These are phyloP conservation scores for Pseudocercospora crystallina DNA, from an alignment of 2,329 filamentous ascomycete species.

Conservation along the genomic window DNA sequence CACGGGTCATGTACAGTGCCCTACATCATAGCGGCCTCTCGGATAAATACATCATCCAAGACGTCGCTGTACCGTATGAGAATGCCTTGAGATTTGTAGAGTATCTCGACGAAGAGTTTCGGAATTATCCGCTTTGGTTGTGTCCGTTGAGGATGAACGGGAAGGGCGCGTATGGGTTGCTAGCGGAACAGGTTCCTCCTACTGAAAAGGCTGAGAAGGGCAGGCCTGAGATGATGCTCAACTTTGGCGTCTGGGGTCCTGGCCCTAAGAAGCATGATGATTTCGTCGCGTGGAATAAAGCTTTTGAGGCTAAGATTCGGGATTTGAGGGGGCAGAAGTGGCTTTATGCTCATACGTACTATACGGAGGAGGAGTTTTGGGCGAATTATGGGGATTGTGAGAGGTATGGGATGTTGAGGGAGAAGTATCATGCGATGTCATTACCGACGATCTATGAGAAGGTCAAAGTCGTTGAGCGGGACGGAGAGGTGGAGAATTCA, in stretches of 20 bases:
- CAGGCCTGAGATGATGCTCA: slow-evolving; percentile 35
- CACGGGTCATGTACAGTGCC: slow-evolving; percentile 62
- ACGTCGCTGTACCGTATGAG: slow-evolving; percentile 58
- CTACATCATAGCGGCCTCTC: slow-evolving; percentile 57
- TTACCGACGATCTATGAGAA: slow-evolving; percentile 56
- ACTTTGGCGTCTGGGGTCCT: slow-evolving; percentile 72
- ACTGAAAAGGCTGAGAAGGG: slow-evolving; percentile 29
- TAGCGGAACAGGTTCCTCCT: not conserved
- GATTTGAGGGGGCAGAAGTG: slow-evolving; percentile 77
- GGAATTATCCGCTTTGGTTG: slow-evolving; percentile 59
- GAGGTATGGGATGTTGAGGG: slow-evolving; percentile 62
- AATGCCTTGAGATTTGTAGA: slow-evolving; percentile 53
- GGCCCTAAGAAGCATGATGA: slow-evolving; percentile 54
- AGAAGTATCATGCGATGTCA: slow-evolving; percentile 60
- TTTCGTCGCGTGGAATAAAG: slow-evolving; percentile 68
- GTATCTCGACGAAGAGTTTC: slow-evolving; percentile 48
- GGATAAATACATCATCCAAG: slow-evolving; percentile 60
- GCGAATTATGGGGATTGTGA: slow-evolving; percentile 53
- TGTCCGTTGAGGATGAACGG: slow-evolving; percentile 43
- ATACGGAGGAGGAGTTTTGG: slow-evolving; percentile 71
- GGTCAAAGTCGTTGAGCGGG: not conserved
- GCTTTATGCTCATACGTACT: slow-evolving; percentile 83
- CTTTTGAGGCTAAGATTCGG: slow-evolving; percentile 66
- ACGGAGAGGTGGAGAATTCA: no score
- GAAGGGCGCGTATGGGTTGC: slow-evolving; percentile 22